Base-by-base conservation (phyloP, 208 protist species). In the Leptomonas pyrrhocoris region DNA sequence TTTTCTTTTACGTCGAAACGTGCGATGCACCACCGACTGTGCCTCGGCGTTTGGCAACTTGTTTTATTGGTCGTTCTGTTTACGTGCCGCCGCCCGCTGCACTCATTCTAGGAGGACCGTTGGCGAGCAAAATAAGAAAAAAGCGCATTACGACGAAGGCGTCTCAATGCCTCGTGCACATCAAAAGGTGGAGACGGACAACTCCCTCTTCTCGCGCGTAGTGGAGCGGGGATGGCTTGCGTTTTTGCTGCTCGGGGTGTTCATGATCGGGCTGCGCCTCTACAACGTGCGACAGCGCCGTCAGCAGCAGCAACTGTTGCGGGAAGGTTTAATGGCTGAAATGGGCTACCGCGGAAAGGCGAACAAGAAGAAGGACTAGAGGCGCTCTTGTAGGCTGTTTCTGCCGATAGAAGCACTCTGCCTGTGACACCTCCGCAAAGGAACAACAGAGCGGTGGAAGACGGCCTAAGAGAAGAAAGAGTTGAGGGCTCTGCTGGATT, bases 271-370 rank as follows among this genome's bases (percentile, higher is more conserved):
- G 0, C 66, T 95, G n/a, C 81, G 87, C 13, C 42, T 95, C 16
- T 95, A 86, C 63, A 95, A 95, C 48, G 80, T 89, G 46, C 84
- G 74, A 40, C 87, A 95, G 71, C 87, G 90, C 13, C 66, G 48
- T 2, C 65, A 86, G 11, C 83, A 92, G 58, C 77, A 82, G 7
- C 50, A 74, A 56, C 60, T 95, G 53, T 53, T 93, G 38, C 81
- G 85, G 12, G 87, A 95, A 50, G 74, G 66, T 19, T 34, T 95
- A 15, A 82, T 92, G 74, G 77, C 83, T 1, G 84, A 94, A 56
- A 77, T 93, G 78, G 63, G 77, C 1, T 87, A 83, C 28, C 64
- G 67, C 15, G 74, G 53, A 18, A 69, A 79, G 34, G 54, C 43
- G 11, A 72, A 66, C 9, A 84, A 82, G 64, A 48, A 48, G 43